Conservation (phyloP, 2,329 filamentous ascomycete genomes). For the Microdochium nivale region DNA sequence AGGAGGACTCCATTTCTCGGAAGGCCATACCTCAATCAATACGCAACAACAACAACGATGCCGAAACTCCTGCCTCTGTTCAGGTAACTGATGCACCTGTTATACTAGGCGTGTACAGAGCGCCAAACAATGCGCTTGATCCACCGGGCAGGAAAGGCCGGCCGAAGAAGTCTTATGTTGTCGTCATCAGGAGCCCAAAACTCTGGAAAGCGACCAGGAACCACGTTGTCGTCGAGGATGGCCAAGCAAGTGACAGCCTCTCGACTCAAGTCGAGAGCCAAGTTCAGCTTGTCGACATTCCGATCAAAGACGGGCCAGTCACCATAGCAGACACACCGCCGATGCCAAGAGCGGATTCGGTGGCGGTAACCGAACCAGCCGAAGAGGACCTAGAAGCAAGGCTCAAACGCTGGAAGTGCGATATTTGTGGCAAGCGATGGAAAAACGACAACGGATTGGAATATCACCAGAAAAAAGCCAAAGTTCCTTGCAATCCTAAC, state of each 20-base stretch:
- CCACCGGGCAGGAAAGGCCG: constrained; percentile 15
- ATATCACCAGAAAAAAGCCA: constrained; percentile 48
- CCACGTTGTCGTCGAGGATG: not conserved
- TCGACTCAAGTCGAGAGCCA: no score
- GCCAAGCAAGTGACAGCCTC: no score
- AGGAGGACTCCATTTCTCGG: no score
- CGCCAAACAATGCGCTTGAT: constrained; percentile 16
- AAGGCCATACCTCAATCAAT: not conserved
- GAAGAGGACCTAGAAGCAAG: constrained; percentile 6
- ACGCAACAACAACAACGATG: not conserved
- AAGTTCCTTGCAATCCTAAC: constrained; percentile 42
- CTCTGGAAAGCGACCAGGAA: constrained; percentile 11
- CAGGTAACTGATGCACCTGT: not conserved
- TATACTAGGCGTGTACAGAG: constrained; percentile 16
- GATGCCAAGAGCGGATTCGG: not conserved
- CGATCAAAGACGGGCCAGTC: not conserved
- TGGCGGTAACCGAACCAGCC: constrained; percentile 3
- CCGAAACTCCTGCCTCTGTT: not conserved
- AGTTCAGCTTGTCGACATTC: not conserved
- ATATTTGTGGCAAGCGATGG: constrained; percentile 45
- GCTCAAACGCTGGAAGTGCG: constrained; percentile 32
- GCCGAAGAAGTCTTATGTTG: constrained; percentile 18
- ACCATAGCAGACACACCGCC: not conserved
- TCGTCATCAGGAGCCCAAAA: constrained; percentile 16
- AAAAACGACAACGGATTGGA: constrained; percentile 50